phyloP scores from a whole-genome alignment of 306 rosid genomes.

The Prunus mume region DNA sequence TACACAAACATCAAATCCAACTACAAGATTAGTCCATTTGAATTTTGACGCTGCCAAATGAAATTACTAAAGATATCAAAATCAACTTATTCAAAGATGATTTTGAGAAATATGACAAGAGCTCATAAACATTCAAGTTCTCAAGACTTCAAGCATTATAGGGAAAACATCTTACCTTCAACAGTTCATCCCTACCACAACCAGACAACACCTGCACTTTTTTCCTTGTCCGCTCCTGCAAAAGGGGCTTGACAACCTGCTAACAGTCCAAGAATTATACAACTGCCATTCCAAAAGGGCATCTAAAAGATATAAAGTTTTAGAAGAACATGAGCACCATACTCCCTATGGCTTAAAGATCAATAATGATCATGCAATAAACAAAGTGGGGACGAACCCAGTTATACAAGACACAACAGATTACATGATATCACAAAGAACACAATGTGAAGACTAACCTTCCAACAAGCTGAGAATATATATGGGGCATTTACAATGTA shows the following conservation, averaged over 20 bases:
- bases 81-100: not conserved
- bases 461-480: conserved; percentile 95
- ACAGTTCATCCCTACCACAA: conserved; percentile 80
- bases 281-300: not conserved
- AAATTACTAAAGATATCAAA: not conserved
- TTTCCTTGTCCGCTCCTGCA: conserved; percentile 91
- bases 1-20: conserved; percentile 39
- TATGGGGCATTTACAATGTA: conserved; percentile 84
- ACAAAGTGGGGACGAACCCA: not conserved
- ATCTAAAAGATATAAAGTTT: not conserved
- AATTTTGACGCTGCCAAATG: not conserved
- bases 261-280: conserved; percentile 14
- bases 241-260: conserved; percentile 96
- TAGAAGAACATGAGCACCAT: not conserved
- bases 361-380: too few relatives aligned
- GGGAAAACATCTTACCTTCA: conserved; percentile 53
- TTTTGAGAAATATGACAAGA: not conserved
- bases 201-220: conserved; percentile 85
- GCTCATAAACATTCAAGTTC: not conserved
- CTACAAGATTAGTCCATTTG: conserved; percentile 23
- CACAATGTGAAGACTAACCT: conserved; percentile 47
- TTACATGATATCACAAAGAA: conserved; percentile 13
- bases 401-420: conserved; percentile 2
- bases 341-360: not conserved
- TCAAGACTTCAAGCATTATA: not conserved